phyloP scores from a whole-genome alignment of 805 yeast genomes.

The Yarrowia sp. region DNA sequence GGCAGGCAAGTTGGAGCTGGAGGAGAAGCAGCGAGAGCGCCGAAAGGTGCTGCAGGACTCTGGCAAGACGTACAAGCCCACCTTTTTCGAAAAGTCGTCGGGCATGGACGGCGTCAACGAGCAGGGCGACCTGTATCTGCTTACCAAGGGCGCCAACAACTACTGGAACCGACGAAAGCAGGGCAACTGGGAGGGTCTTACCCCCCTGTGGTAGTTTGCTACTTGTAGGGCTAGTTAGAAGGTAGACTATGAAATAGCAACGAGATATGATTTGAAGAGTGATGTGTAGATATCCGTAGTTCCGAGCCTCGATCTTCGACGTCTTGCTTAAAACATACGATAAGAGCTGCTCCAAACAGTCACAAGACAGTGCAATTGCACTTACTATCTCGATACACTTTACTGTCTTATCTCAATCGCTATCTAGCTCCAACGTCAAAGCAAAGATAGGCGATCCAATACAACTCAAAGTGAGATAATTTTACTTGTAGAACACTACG shows the following conservation, averaged over 20 bases:
- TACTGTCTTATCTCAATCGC: background rate
- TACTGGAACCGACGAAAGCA: conserved; percentile 79
- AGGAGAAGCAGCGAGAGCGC: conserved; percentile 75
- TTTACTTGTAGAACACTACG: too few relatives aligned
- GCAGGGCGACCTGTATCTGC: conserved; percentile 50
- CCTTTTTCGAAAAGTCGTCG: conserved; percentile 55
- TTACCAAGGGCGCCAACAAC: conserved; percentile 51
- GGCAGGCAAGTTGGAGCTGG: conserved; percentile 60
- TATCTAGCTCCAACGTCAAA: background rate
- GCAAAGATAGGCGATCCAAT: too few relatives aligned
- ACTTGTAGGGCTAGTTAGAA: too few relatives aligned
- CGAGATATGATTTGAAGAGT: background rate
- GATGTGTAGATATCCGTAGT: background rate
- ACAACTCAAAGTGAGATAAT: too few relatives aligned
- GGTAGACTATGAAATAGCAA: background rate
- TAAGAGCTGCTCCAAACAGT: too few relatives aligned
- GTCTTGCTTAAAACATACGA: too few relatives aligned
- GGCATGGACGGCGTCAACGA: conserved; percentile 36
- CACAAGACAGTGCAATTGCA: too few relatives aligned
- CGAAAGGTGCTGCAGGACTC: conserved; percentile 56
- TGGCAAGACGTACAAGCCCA: conserved; percentile 51
- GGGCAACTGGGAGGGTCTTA: conserved; percentile 36
- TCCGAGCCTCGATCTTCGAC: too few relatives aligned
- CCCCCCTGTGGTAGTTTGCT: conserved; percentile 28
- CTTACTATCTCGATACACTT: too few relatives aligned